phyloP scores from a whole-genome alignment of 495 filamentous ascomycete genomes.

The Podospora conica region DNA sequence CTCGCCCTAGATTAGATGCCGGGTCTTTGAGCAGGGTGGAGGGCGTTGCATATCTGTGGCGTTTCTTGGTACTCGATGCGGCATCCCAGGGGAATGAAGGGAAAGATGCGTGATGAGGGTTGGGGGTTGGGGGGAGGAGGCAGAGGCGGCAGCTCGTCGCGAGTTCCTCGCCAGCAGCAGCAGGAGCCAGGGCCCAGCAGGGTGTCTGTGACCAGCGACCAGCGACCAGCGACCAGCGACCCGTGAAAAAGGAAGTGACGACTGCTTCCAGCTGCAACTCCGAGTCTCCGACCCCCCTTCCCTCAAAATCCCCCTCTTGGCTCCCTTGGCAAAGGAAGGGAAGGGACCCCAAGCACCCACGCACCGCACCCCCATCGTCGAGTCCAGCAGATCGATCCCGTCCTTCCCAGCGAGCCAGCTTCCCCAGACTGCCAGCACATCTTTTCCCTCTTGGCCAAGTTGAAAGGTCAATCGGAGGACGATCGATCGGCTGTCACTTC shows the following conservation, averaged over 20 bases:
- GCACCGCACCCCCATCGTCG: neutral
- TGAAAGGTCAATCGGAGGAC: neutral
- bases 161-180: neutral
- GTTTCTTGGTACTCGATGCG: neutral
- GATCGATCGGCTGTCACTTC: neutral
- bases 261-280: neutral
- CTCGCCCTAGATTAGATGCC: neutral
- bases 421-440: neutral
- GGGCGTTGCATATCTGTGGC: neutral
- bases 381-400: neutral
- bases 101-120: neutral
- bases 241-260: neutral
- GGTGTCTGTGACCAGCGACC: neutral
- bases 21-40: neutral
- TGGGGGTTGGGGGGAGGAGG: neutral
- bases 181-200: too few species aligned
- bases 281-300: neutral
- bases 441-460: neutral
- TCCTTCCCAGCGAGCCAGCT: neutral
- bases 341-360: neutral
- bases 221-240: neutral
- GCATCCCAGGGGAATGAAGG: neutral
- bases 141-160: neutral
- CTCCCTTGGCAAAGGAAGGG: neutral
- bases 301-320: neutral